Base-by-base conservation (phyloP, 2,329 filamentous ascomycete species). In the Myriosclerotinia duriaeana region DNA sequence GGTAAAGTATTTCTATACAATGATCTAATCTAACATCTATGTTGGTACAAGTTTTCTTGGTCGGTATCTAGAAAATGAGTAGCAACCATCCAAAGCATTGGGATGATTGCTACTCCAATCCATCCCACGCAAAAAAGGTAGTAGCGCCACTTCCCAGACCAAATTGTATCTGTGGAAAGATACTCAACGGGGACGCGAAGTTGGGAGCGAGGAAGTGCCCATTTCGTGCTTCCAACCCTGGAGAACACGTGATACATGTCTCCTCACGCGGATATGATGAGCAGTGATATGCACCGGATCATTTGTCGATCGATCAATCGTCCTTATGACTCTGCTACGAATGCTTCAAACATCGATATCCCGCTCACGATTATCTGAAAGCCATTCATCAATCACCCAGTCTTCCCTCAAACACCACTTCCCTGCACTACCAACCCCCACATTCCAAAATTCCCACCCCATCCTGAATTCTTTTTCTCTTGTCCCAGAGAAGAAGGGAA, bases 71-170 rank as follows among this genome's bases (percentile, higher is more conserved):
- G 20, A 15, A 44, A 9, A 5, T 7, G 11, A 12, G 30, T 34
- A n/a, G 5, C 22, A 1, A 4, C 5, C 26, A 1, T 7, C n/a
- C 26, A 14, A 46, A 46, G 5, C 1, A 2, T 20, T 3, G 2
- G 44, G 11, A 9, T 34, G 12, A 6, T 3, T 7, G 9, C 4
- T 34, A 15, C 8, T 14, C 2, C n/a, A 2, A 3, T 38, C 5
- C 14, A 0, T 17, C 7, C 2, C 20, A 22, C 14, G 7, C 8
- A 4, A 1, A 50, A 26, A 2, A 4, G 14, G 9, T 1, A 17
- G 6, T 15, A 14, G 1, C 15, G 6, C 5, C 2, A 1, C n/a
- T 0, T 20, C n/a, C 34, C n/a, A 5, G 1, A 20, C 4, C 2
- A 4, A 8, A 1, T 38, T 20, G n/a, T 38, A 12, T 38, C 14